Evolutionary conservation across 1,284 basidiomycete genomes (phyloP).

Genomic region (Austroboletus niveus): DNA sequence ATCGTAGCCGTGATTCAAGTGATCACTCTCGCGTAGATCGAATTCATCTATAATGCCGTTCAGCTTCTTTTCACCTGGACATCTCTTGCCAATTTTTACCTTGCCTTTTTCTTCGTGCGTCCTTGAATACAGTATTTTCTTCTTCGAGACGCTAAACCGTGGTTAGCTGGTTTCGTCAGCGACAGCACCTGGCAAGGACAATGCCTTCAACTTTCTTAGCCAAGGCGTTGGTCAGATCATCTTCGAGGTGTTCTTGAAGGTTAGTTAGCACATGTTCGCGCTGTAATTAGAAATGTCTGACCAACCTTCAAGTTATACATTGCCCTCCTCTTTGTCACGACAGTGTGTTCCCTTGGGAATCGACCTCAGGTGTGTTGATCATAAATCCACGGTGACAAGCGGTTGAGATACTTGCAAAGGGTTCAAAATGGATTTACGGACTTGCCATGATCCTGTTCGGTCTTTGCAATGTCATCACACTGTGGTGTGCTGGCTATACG

Average conservation of each 20-base stretch:
- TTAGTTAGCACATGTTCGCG: slow-evolving; percentile 19
- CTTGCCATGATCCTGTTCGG: slow-evolving; percentile 73
- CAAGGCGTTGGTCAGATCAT: slow-evolving; percentile 71
- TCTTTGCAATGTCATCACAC: slow-evolving; percentile 71
- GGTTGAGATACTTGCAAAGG: slow-evolving; percentile 36
- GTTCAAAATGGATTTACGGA: slow-evolving; percentile 83
- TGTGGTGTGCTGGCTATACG: slow-evolving; percentile 88
- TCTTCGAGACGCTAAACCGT: slow-evolving; percentile 8
- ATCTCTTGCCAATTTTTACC: slow-evolving; percentile 77
- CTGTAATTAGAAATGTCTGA: neutral
- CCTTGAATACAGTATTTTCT: neutral
- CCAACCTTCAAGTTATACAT: slow-evolving; percentile 58
- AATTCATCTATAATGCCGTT: slow-evolving; percentile 81
- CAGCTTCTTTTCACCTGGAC: slow-evolving; percentile 86
- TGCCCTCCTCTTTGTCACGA: slow-evolving; percentile 69
- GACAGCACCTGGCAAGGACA: slow-evolving; percentile 50
- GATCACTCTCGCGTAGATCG: slow-evolving; percentile 43
- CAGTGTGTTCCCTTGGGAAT: slow-evolving; percentile 84
- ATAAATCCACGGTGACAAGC: neutral
- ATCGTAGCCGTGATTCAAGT: slow-evolving; percentile 1
- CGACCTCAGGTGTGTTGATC: slow-evolving; percentile 61
- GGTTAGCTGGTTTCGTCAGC: slow-evolving; percentile 71
- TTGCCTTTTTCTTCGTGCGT: slow-evolving; percentile 81
- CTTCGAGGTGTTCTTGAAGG: slow-evolving; percentile 82
- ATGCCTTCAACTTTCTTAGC: slow-evolving; percentile 80